Conservation (phyloP, 139 green algal species). For the Picocystis salinarum region DNA sequence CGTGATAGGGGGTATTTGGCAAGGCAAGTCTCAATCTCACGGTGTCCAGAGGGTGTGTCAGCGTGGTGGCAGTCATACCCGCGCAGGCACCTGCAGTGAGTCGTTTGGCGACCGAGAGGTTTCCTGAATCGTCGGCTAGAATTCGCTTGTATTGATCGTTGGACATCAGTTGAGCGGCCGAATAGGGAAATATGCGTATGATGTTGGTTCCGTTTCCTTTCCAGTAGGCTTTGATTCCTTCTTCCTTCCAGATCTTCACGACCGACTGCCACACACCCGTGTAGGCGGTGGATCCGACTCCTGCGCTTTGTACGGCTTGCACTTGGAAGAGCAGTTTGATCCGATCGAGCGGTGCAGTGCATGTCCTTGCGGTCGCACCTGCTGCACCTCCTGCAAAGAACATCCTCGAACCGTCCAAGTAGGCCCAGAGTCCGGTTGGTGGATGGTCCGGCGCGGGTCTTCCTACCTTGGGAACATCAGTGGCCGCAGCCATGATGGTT, state of each 20-base stretch:
- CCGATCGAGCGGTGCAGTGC: slow-evolving; percentile 52
- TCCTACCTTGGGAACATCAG: no score
- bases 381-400: slow-evolving; percentile 44
- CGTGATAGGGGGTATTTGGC: slow-evolving; percentile 49
- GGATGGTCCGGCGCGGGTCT: no score
- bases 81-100: slow-evolving; percentile 63
- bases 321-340: slow-evolving; percentile 94
- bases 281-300: slow-evolving; percentile 34
- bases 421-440: no score
- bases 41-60: slow-evolving; percentile 88
- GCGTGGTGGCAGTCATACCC: slow-evolving; percentile 81
- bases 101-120: slow-evolving; percentile 41
- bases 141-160: slow-evolving; percentile 69
- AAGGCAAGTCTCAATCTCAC: slow-evolving; percentile 69
- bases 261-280: slow-evolving; percentile 65
- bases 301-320: slow-evolving; percentile 23
- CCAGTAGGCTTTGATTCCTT: slow-evolving; percentile 75
- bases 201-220: slow-evolving; percentile 83
- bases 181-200: slow-evolving; percentile 86
- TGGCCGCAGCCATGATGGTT: no score
- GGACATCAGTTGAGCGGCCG: slow-evolving; percentile 34
- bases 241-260: slow-evolving; percentile 64
- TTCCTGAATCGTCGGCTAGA: slow-evolving; percentile 29
- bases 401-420: slow-evolving; percentile 16
- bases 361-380: slow-evolving; percentile 42